Evolutionary conservation across 371 early-diverging fungal species (phyloP), one percentile per base, ranked within the genome.

Genomic region (Smittium mucronatum): DNA sequence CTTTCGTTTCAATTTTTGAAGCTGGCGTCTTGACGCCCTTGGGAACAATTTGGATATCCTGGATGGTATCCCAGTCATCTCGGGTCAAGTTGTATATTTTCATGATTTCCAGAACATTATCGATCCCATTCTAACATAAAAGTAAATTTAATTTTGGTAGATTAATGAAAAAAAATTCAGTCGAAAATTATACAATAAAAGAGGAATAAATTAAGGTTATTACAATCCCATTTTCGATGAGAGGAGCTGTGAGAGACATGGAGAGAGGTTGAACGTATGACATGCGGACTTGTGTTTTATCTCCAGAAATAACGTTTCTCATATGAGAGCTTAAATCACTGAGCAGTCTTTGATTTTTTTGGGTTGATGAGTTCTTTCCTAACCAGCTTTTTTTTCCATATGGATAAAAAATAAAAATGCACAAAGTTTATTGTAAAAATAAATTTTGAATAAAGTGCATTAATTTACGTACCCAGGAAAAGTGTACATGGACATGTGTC

Each of bases 341-440:
- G 68, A 98, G 78, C 61, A 84, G 71, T 32, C 98, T 84, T 32
- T 75, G 71, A 69, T 83, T 81, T 76, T 97, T 98, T 33, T 57
- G 63, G 30, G 88, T 80, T 74, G 89, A 94, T 0, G 96, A 95
- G 74, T 90, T 91, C 75, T 97, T 88, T 28, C 99, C 99, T 36
- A 99, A 81, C 89, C 92, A 98, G 21, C 89, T 67, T 57, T 64
- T 26, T 21, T 21, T 26, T 17, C 61, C 17, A 26, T 57, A 57
- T 57, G 17, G 21, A 57, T 21, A 28, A 28, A 87, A 60, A 74
- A 67, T 28, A 63, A 30, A 30, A 61, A 30, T 35, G 34, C 31
- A 26, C 21, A 36, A 32, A 29, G 61, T 29, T 16, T 32, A 31
- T 0, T 74, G 21, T 47, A 47, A 47, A 47, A 47, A 5, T 47